Evolutionary conservation across 495 filamentous ascomycete genomes (phyloP).

Genomic region (Annulohypoxylon moriforme): DNA sequence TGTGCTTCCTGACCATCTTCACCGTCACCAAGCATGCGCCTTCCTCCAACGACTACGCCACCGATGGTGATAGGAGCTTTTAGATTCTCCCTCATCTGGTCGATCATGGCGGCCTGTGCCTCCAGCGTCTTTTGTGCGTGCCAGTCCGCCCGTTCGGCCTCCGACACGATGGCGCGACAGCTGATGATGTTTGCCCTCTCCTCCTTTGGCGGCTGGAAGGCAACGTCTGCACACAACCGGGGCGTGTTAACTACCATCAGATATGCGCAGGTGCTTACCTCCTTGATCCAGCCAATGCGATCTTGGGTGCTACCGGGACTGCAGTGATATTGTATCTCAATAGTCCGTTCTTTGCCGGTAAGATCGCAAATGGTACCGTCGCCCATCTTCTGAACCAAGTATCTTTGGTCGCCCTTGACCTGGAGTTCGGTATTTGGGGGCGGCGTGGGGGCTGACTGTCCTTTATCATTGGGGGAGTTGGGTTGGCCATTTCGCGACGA

Average conservation of each 20-base stretch:
- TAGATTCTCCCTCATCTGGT: conserved; percentile 49
- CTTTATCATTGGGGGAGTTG: conserved; percentile 44
- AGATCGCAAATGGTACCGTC: conserved; percentile 93
- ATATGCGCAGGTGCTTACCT: conserved; percentile 92
- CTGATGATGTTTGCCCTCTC: conserved; percentile 80
- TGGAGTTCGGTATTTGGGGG: conserved; percentile 74
- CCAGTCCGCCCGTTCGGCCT: conserved; percentile 68
- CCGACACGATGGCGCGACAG: conserved; percentile 76
- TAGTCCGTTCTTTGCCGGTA: conserved; percentile 82
- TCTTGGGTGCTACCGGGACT: conserved; percentile 78
- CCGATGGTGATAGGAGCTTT: conserved; percentile 56
- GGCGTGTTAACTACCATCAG: conserved; percentile 95
- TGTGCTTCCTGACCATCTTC: conserved; percentile 56
- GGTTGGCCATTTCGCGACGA: conserved; percentile 49
- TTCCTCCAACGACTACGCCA: conserved; percentile 66
- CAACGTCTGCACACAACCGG: conserved; percentile 89
- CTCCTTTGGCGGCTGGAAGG: conserved; percentile 87
- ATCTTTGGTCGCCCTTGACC: conserved; percentile 83
- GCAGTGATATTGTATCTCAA: conserved; percentile 95
- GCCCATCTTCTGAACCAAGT: conserved; percentile 87
- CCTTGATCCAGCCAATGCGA: conserved; percentile 94
- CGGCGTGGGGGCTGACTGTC: conserved; percentile 50
- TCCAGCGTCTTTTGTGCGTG: conserved; percentile 65
- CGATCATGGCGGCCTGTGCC: conserved; percentile 62
- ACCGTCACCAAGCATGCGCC: conserved; percentile 57